Percentiles rank a stretch among this genome's conserved stretches.
Evolutionary conservation across 2,329 filamentous ascomycete genomes (phyloP).

Genomic region (Fusarium annulatum): DNA sequence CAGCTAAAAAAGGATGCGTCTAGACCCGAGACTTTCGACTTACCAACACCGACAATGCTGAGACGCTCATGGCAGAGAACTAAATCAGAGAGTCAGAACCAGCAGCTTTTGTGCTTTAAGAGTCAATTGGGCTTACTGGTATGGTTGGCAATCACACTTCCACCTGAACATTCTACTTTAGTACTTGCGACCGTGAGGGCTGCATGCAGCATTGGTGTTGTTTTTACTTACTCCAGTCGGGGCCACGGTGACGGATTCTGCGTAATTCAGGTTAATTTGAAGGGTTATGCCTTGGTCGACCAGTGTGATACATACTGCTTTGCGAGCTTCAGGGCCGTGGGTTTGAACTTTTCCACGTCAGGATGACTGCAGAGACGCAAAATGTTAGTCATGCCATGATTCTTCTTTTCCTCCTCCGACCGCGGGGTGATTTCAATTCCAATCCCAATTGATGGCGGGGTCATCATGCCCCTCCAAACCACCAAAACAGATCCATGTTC

Average conservation of each 20-base stretch:
- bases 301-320: conserved; percentile 76
- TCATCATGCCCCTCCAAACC: conserved; percentile 31
- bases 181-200: conserved; percentile 38
- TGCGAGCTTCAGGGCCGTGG: conserved; percentile 89
- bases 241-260: conserved; percentile 94
- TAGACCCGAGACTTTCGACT: conserved; percentile 49
- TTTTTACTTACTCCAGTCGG: conserved; percentile 90
- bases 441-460: conserved; percentile 36
- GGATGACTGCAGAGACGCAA: conserved; percentile 71
- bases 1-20: conserved; percentile 28
- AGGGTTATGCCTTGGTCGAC: not conserved
- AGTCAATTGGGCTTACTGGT: conserved; percentile 74
- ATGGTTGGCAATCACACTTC: conserved; percentile 88
- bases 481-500: conserved; percentile 38
- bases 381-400: conserved; percentile 42
- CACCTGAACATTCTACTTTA: conserved; percentile 67
- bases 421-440: conserved; percentile 47
- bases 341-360: conserved; percentile 96
- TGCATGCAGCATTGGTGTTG: not conserved
- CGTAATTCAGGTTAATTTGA: conserved; percentile 29
- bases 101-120: not conserved
- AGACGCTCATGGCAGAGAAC: conserved; percentile 97
- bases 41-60: conserved; percentile 96
- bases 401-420: conserved; percentile 29
- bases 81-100: conserved; percentile 54